Conservation (phyloP, 1,139 yeast species). For the Candida mesenterica region DNA sequence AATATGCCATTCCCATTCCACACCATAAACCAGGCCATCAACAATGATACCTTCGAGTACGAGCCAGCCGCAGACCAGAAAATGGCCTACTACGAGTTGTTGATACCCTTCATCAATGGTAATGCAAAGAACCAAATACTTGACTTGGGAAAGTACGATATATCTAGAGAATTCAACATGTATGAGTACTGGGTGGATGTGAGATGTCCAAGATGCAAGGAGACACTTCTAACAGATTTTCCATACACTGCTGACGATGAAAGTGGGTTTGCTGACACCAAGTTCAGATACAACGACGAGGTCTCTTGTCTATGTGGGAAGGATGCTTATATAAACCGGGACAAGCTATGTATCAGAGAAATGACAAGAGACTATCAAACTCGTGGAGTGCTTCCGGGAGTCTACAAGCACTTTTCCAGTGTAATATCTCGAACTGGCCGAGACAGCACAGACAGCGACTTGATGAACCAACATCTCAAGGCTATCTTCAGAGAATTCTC, state of each 20-base stretch:
- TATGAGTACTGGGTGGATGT: constrained; percentile 9
- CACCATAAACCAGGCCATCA: constrained; percentile 17
- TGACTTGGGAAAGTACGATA: constrained; percentile 7
- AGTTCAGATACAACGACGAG: background rate
- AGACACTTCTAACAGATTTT: constrained; percentile 10
- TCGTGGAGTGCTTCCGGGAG: constrained; percentile 8
- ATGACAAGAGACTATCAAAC: background rate
- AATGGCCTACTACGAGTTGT: constrained; percentile 1
- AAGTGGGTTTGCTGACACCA: constrained; percentile 25
- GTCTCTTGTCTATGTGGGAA: background rate
- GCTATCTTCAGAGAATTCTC: no score
- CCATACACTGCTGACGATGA: constrained; percentile 15
- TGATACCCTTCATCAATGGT: background rate
- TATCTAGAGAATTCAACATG: constrained; percentile 2
- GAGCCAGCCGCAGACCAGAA: constrained; percentile 5
- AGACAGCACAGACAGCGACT: no score
- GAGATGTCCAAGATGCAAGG: constrained; percentile 21
- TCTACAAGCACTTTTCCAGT: constrained; percentile 13
- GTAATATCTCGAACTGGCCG: background rate
- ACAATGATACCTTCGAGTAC: constrained; percentile 18
- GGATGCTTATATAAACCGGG: background rate
- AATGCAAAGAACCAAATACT: background rate
- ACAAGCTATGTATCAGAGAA: background rate
- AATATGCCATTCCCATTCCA: constrained; percentile 25
- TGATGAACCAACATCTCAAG: no score